Evolutionary conservation across 2,329 filamentous ascomycete species (phyloP).

Genomic region (Fusarium sp.): DNA sequence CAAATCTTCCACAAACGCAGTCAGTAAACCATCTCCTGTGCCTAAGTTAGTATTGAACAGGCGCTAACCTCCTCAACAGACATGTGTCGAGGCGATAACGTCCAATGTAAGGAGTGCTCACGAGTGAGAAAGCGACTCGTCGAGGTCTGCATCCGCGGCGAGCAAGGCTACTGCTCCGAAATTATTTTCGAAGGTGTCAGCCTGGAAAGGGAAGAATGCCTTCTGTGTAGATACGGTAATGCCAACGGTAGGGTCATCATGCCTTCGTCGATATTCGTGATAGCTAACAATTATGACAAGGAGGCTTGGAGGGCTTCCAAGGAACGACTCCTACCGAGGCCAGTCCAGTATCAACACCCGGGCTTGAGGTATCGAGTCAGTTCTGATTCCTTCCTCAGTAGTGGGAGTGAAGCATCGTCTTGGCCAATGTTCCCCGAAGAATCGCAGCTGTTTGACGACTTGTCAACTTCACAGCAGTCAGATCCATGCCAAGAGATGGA

Average conservation of each 20-base stretch:
- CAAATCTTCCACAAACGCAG: background rate
- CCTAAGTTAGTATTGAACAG: too few relatives aligned
- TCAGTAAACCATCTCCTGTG: background rate
- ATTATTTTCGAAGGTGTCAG: slow-evolving; percentile 26
- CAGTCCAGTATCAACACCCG: background rate
- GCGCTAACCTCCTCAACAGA: background rate
- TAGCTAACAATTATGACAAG: slow-evolving; percentile 21
- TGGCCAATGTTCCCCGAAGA: background rate
- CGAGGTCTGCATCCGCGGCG: slow-evolving; percentile 29
- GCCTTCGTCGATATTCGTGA: slow-evolving; percentile 1
- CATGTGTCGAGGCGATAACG: slow-evolving; percentile 34
- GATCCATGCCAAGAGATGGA: background rate
- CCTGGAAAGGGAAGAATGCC: slow-evolving; percentile 17
- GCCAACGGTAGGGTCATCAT: slow-evolving; percentile 10
- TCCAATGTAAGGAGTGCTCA: slow-evolving; percentile 35
- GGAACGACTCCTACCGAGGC: background rate
- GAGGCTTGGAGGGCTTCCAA: slow-evolving; percentile 15
- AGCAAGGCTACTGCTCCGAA: slow-evolving; percentile 26
- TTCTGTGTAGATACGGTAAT: slow-evolving; percentile 11
- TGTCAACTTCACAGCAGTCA: background rate
- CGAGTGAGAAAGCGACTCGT: slow-evolving; percentile 10
- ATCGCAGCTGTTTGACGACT: background rate
- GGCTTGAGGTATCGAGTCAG: background rate
- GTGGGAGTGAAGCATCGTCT: background rate
- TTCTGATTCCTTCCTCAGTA: background rate